Conservation (phyloP, 2,329 filamentous ascomycete species). For the Stemphylium lycopersici region DNA sequence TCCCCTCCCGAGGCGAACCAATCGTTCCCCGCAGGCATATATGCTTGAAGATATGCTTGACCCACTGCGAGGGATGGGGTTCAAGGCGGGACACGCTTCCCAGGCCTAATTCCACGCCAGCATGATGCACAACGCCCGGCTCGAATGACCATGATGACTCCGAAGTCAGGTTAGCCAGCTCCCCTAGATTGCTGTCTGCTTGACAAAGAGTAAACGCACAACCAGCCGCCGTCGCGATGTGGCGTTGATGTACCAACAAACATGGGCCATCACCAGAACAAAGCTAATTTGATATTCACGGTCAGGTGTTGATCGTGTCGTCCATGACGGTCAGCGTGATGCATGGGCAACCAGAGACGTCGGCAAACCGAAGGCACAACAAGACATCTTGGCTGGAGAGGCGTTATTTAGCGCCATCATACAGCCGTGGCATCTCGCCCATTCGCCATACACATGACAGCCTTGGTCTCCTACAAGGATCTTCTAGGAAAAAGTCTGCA, state of each 20-base stretch:
- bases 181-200: constrained; percentile 1
- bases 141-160: constrained; percentile 5
- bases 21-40: constrained; percentile 25
- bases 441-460: constrained; percentile 32
- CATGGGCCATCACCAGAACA: constrained; percentile 15
- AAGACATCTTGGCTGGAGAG: constrained; percentile 18
- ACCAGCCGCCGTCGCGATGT: constrained; percentile 13
- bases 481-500: constrained; percentile 29
- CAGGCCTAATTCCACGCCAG: constrained; percentile 14
- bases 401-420: constrained; percentile 24
- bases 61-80: constrained; percentile 20
- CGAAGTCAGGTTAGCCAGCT: neutral
- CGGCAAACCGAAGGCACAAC: constrained; percentile 4
- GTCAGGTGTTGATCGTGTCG: constrained; percentile 25
- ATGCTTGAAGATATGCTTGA: constrained; percentile 17
- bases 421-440: constrained; percentile 24
- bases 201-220: constrained; percentile 13
- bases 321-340: constrained; percentile 27
- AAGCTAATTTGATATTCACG: constrained; percentile 15
- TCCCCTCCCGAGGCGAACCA: constrained; percentile 25
- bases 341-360: constrained; percentile 20
- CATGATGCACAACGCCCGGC: constrained; percentile 17
- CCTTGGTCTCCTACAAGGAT: constrained; percentile 28
- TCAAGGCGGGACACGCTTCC: constrained; percentile 22
- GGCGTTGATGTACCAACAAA: constrained; percentile 19